Percentiles rank a stretch among this genome's conserved stretches.
These are phyloP conservation scores for Microascus cirrosus DNA, from an alignment of 2,329 filamentous ascomycete genomes.

Conservation along the genomic window DNA sequence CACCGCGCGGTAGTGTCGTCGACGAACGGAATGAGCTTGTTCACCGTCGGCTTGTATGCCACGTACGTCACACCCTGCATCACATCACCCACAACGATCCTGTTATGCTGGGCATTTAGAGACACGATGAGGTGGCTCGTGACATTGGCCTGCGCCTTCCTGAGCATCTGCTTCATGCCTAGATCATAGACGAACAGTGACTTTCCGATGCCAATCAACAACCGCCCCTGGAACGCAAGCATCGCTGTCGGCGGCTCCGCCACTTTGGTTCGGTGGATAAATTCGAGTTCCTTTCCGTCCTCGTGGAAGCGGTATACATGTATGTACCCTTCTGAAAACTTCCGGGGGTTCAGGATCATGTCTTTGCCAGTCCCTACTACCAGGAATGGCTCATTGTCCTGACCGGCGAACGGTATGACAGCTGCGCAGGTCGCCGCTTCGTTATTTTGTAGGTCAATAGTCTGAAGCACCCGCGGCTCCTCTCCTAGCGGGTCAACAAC, in stretches of 20 bases:
- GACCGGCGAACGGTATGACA: constrained; percentile 74
- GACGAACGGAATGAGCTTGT: constrained; percentile 83
- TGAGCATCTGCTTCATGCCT: constrained; percentile 81
- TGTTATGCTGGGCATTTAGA: constrained; percentile 79
- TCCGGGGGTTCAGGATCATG: constrained; percentile 66
- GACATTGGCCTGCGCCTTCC: constrained; percentile 78
- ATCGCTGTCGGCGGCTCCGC: constrained; percentile 85
- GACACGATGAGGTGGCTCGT: constrained; percentile 76
- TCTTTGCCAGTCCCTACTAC: constrained; percentile 91
- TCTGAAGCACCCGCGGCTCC: constrained; percentile 60
- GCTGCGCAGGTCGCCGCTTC: constrained; percentile 83
- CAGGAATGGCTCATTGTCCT: constrained; percentile 83
- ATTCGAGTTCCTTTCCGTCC: constrained; percentile 77
- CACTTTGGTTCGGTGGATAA: constrained; percentile 92
- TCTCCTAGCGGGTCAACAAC: constrained; percentile 73
- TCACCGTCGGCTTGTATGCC: constrained; percentile 86
- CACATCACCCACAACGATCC: constrained; percentile 86
- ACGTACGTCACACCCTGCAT: constrained; percentile 86
- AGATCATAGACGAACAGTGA: constrained; percentile 83
- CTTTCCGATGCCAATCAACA: constrained; percentile 76
- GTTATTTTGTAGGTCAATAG: constrained; percentile 75
- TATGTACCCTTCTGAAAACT: constrained; percentile 70
- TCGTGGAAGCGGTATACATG: constrained; percentile 87
- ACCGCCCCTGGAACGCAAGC: constrained; percentile 80
- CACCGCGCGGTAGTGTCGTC: constrained; percentile 85